Evolutionary conservation across 192 early-diverging fungal genomes (phyloP), one percentile per base, ranked within the genome.

Genomic region (Backusella luteola): DNA sequence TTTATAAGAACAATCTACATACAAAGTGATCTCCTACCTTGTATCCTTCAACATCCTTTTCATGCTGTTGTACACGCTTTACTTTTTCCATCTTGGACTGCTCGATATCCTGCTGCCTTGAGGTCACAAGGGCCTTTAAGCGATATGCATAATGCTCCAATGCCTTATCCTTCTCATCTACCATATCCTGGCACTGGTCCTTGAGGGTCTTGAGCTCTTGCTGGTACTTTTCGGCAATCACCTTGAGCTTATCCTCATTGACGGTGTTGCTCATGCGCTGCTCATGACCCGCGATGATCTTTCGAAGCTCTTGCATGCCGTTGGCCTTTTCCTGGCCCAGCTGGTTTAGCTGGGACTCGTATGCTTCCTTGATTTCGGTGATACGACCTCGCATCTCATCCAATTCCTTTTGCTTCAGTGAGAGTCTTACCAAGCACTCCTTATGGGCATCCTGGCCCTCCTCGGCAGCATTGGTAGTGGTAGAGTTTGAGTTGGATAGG

Each of bases 61-160:
- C 78, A 41, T 74, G 36, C 17, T 38, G 26, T 34, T 67, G 26
- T 5, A 29, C 21, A 9, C 26, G 19, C 11, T 63, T 26, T 4
- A 63, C 56, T 29, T 26, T 29, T 0, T 63, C 56, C 26, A n/a
- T 29, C 56, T 63, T 67, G 17, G 52, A 70, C 6, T 68, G 29
- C 19, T 79, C 78, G 4, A 79, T 21, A 11, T 79, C 78, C 21
- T 79, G 74, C 39, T 70, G 73, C n/a, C 66, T 66, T 23, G 72
- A 36, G 0, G 69, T 69, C 6, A 41, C 66, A 11, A 79, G 36
- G 2, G 73, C 67, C 38, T 66, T 79, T 15, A 79, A 39, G 19
- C 78, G 66, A 67, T 74, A 79, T 14, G 78, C 78, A 52, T 79
- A 75, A 44, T 68, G 73, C 17, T 79, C 78, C 29, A 79, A 70